Conservation (phyloP, 2,329 filamentous ascomycete species). For the Alternaria sp. region DNA sequence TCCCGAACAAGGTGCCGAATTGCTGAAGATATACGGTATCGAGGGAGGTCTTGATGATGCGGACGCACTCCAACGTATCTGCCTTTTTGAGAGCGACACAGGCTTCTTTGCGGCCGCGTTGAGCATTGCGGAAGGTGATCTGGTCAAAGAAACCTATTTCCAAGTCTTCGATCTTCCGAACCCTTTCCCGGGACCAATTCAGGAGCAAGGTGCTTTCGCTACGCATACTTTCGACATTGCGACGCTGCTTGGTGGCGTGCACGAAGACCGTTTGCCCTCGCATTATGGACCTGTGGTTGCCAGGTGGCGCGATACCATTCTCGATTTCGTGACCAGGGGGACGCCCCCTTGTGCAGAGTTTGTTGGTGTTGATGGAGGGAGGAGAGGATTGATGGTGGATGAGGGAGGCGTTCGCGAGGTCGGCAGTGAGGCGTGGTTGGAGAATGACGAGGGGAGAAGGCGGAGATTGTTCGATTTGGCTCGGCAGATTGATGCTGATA, state of each 20-base stretch:
- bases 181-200: conserved; percentile 19
- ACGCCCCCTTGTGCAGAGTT: conserved; percentile 14
- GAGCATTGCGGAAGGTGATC: conserved; percentile 5
- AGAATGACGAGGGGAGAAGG: conserved; percentile 6
- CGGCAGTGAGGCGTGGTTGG: conserved; percentile 11
- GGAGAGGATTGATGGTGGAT: conserved; percentile 11
- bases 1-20: not conserved
- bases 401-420: conserved; percentile 15
- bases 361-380: not conserved
- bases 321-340: conserved; percentile 17
- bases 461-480: conserved; percentile 18
- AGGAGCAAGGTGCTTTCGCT: conserved; percentile 14
- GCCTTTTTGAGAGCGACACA: conserved; percentile 26
- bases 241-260: conserved; percentile 21
- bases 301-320: conserved; percentile 15
- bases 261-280: conserved; percentile 14
- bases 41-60: not conserved
- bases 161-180: conserved; percentile 24
- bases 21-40: conserved; percentile 10
- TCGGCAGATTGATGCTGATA: conserved; percentile 7
- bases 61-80: conserved; percentile 19
- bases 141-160: conserved; percentile 21
- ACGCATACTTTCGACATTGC: conserved; percentile 27
- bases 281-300: conserved; percentile 9
- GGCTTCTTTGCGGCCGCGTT: conserved; percentile 24